Evolutionary conservation across 495 filamentous ascomycete genomes (phyloP).

Genomic region (Penicillium roqueforti): DNA sequence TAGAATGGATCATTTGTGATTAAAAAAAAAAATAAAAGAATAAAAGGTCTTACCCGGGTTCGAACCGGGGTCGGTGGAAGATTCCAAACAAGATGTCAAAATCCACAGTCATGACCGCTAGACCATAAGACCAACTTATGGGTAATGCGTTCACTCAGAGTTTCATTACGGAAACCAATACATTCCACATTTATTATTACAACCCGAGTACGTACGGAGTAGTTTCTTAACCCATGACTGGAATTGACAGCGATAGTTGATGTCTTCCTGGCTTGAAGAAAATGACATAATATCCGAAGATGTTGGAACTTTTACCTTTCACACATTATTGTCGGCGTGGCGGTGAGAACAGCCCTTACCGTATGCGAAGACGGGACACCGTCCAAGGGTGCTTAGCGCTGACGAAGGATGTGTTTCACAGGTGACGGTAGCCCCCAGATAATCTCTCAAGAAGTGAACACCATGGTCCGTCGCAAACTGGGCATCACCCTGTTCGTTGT

Average conservation of each 20-base stretch:
- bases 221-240: slow-evolving; percentile 14
- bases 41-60: too few relatives aligned
- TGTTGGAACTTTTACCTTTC: slow-evolving; percentile 9
- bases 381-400: background rate
- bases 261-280: slow-evolving; percentile 14
- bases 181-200: too few relatives aligned
- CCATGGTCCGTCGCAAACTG: slow-evolving; percentile 63
- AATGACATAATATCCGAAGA: slow-evolving; percentile 13
- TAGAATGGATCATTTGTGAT: too few relatives aligned
- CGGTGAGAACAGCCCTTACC: slow-evolving; percentile 11
- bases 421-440: slow-evolving; percentile 81
- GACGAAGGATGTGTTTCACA: slow-evolving; percentile 60
- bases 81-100: too few relatives aligned
- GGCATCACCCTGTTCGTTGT: slow-evolving; percentile 70
- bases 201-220: too few relatives aligned
- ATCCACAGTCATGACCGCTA: too few relatives aligned
- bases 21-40: too few relatives aligned
- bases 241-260: slow-evolving; percentile 7
- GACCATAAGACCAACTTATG: too few relatives aligned
- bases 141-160: too few relatives aligned
- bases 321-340: slow-evolving; percentile 6
- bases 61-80: too few relatives aligned
- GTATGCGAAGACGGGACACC: slow-evolving; percentile 4
- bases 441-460: slow-evolving; percentile 69
- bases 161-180: too few relatives aligned